Evolutionary conservation across 371 early-diverging fungal species (phyloP).

Genomic region (Mortierella sp.): DNA sequence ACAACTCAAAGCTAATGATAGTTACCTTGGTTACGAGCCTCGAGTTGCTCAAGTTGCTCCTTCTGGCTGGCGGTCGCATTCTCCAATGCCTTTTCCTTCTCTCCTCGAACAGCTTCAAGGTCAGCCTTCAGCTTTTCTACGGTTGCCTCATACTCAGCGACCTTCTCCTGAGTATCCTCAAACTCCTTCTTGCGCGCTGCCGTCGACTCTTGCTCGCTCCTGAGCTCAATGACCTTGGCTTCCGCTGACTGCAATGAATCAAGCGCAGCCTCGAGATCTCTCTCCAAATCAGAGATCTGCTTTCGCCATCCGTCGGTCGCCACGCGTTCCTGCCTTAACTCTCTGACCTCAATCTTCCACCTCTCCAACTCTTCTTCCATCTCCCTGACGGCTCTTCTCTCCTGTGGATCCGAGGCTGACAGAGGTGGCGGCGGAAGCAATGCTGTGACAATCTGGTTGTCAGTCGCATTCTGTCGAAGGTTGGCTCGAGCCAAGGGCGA

Average conservation of each 20-base stretch:
- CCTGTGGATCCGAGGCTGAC: constrained; percentile 14
- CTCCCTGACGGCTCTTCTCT: constrained; percentile 14
- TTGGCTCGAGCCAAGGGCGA: constrained; percentile 15
- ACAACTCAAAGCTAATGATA: neutral
- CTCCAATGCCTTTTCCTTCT: constrained; percentile 16
- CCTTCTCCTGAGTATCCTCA: constrained; percentile 7
- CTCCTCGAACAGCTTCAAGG: neutral
- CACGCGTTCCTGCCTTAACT: constrained; percentile 19
- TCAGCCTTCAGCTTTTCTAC: constrained; percentile 26
- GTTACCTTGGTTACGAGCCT: constrained; percentile 27
- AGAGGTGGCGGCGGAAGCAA: neutral
- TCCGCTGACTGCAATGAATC: constrained; percentile 41
- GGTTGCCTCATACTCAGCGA: constrained; percentile 10
- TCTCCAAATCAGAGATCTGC: constrained; percentile 40
- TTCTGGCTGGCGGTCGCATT: neutral
- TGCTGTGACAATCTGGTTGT: constrained; percentile 14
- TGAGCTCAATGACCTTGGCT: constrained; percentile 23
- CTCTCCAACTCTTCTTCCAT: constrained; percentile 45
- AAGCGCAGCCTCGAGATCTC: constrained; percentile 47
- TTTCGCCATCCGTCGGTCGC: constrained; percentile 30
- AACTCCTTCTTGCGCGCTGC: constrained; percentile 12
- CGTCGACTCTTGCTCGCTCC: constrained; percentile 19
- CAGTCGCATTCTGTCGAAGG: constrained; percentile 3
- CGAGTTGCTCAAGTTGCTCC: constrained; percentile 15
- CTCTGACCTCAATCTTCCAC: constrained; percentile 35